phyloP scores from a whole-genome alignment of 108 stramenopile genomes.

The Skeletonema costatum region DNA sequence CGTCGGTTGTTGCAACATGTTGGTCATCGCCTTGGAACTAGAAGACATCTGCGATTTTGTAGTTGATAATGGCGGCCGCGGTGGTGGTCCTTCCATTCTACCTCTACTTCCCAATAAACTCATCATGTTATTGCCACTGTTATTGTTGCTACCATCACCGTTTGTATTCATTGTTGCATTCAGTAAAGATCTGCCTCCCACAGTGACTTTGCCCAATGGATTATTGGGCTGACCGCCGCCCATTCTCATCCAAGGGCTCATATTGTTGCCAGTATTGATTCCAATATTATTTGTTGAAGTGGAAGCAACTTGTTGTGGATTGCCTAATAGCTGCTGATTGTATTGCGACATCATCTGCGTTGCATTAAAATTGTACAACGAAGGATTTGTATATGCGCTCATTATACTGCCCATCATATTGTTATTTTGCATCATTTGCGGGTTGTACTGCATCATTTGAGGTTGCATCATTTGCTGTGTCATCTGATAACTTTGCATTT shows the following conservation, averaged over 20 bases:
- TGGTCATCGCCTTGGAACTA: not conserved
- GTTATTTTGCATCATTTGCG: not conserved
- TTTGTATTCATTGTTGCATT: not conserved
- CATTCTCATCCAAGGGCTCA: conserved; percentile 2
- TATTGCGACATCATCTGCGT: not conserved
- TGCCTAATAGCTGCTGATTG: not conserved
- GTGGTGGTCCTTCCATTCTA: not conserved
- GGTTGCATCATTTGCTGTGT: not conserved
- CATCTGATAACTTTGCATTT: not conserved
- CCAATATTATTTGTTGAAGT: not conserved
- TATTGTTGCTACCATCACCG: not conserved
- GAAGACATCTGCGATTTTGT: not conserved
- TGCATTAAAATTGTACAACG: conserved; percentile 1
- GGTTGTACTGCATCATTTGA: not conserved
- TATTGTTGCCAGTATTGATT: not conserved
- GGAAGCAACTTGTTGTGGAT: not conserved
- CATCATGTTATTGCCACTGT: not conserved
- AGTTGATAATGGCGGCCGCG: not conserved
- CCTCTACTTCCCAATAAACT: not conserved
- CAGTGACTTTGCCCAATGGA: not conserved
- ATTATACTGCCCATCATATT: not conserved
- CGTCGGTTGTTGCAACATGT: not conserved
- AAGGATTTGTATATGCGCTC: not conserved
- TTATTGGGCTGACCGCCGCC: not conserved
- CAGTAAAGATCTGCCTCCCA: not conserved